A percentile compares a stretch with the other conserved stretches of the same genome.
Conservation (phyloP, 2,329 filamentous ascomycete genomes). For the Phialocephala subalpina region DNA sequence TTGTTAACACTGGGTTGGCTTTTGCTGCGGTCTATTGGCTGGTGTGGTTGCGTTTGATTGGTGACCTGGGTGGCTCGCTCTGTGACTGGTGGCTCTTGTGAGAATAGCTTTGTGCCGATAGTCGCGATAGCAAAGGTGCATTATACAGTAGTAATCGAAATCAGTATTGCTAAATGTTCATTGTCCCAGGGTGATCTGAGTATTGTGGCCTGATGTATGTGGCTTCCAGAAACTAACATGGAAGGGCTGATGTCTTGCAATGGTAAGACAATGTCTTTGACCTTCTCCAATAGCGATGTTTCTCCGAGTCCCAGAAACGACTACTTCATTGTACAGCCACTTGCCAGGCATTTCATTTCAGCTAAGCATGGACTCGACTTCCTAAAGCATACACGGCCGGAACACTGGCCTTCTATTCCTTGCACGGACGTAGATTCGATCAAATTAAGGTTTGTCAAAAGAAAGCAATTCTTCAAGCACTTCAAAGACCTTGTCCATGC, state of each 20-base stretch:
- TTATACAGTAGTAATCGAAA: slow-evolving; percentile 9
- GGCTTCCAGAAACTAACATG: background rate
- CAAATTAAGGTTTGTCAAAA: slow-evolving; percentile 1
- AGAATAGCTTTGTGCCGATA: slow-evolving; percentile 14
- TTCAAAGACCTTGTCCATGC: background rate
- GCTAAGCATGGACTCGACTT: background rate
- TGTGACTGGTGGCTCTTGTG: slow-evolving; percentile 17
- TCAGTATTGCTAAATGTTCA: slow-evolving; percentile 2
- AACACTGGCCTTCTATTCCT: background rate
- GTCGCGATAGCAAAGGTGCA: slow-evolving; percentile 10
- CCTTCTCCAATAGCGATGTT: background rate
- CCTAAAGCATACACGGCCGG: background rate
- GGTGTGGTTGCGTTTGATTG: slow-evolving; percentile 8
- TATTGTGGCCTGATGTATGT: background rate
- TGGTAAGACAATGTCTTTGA: background rate
- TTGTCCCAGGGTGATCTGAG: background rate
- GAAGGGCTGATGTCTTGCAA: background rate
- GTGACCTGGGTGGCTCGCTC: background rate
- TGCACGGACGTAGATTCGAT: background rate
- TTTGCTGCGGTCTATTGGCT: slow-evolving; percentile 1
- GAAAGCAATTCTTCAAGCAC: background rate
- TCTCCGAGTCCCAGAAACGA: background rate
- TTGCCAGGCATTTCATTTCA: slow-evolving; percentile 2
- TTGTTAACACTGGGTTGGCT: slow-evolving; percentile 13
- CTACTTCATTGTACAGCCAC: background rate